Percentiles rank a stretch among this genome's conserved stretches.
Evolutionary conservation across 768 basidiomycete species (phyloP).

Genomic region (Podaxis sp.): DNA sequence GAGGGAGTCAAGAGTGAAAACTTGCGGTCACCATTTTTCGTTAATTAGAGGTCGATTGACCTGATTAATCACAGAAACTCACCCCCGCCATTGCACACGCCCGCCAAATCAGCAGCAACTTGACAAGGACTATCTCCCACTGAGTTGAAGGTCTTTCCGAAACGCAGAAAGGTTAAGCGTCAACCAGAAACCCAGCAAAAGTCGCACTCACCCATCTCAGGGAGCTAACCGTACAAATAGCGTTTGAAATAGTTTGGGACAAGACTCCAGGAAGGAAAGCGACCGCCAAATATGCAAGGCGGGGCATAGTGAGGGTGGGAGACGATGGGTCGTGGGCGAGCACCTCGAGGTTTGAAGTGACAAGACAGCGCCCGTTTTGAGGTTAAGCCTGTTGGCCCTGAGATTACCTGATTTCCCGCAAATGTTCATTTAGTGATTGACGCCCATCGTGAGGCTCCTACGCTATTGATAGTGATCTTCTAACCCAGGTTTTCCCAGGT

Average conservation of each 20-base stretch:
- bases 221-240: background rate
- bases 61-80: slow-evolving; percentile 11
- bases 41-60: background rate
- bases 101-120: slow-evolving; percentile 41
- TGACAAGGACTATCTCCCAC: slow-evolving; percentile 41
- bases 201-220: slow-evolving; percentile 3
- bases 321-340: background rate
- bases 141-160: slow-evolving; percentile 39
- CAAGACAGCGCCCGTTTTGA: background rate
- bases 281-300: slow-evolving; percentile 2
- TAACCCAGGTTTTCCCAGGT: background rate
- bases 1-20: slow-evolving; percentile 35
- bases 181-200: background rate
- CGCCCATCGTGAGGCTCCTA: background rate
- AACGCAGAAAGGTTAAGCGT: background rate
- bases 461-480: background rate
- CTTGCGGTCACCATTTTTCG: slow-evolving; percentile 17
- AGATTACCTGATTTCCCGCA: slow-evolving; percentile 11
- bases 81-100: slow-evolving; percentile 41
- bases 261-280: slow-evolving; percentile 5
- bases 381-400: slow-evolving; percentile 4
- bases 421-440: slow-evolving; percentile 4
- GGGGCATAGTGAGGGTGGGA: slow-evolving; percentile 4
- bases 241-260: background rate
- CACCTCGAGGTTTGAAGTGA: background rate